Evolutionary conservation across 108 stramenopile genomes (phyloP), one percentile per base, ranked within the genome.

Genomic region (Cylindrotheca fusiformis): DNA sequence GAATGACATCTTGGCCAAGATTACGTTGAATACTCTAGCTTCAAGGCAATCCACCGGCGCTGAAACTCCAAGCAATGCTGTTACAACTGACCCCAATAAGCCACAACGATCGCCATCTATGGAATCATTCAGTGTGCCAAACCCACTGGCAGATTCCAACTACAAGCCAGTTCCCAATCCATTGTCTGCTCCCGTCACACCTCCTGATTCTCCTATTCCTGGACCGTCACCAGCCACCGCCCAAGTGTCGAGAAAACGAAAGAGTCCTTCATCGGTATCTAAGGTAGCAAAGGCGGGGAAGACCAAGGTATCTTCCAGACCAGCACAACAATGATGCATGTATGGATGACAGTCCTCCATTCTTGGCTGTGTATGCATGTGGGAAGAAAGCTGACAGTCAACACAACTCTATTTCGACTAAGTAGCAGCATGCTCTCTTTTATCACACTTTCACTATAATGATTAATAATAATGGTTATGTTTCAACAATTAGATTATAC

Each of bases 81-180:
- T 25, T 22, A 53, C 8, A 29, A n/a, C 24, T 18, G 4, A 8
- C 21, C 48, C 48, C 32, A 23, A 33, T 23, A 27, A 60, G 23
- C 49, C 23, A 6, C 36, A 33, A 10, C 57, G 24, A 49, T 20
- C 18, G 19, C 51, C 14, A 32, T 18, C 18, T 23, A 23, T 4
- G 22, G 18, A 19, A 20, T 29, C 31, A 2, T 41, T 27, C 32
- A n/a, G 24, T 25, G 68, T 69, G 14, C 68, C 68, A 0, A 69
- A 69, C 27, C 68, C 68, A 18, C 26, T 69, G 21, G 56, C 57
- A 17, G 36, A 41, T 41, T 29, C 49, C 2, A 55, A 54, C 36
- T 69, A 69, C 58, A 47, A 59, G 44, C 68, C 62, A 17, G 69
- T 71, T 0, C 69, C 69, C 21, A 71, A 71, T 62, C 69, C 69